Conservation (phyloP, 1,284 basidiomycete genomes). For the Violaceomyces palustris region DNA sequence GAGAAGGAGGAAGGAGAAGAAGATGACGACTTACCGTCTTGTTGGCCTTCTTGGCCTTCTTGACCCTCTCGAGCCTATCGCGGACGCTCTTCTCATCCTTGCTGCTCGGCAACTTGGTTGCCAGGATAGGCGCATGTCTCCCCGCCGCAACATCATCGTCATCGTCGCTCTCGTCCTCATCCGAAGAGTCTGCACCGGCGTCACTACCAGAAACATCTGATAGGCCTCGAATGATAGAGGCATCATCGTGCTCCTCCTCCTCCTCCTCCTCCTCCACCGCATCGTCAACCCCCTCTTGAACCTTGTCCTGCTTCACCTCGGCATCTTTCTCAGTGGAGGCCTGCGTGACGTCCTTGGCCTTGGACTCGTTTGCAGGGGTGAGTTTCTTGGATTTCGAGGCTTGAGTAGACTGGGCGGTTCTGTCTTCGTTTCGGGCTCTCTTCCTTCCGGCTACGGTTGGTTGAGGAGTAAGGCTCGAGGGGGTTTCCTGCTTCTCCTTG, state of each 20-base stretch:
- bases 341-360: too few relatives aligned
- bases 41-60: slow-evolving; percentile 13
- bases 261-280: slow-evolving; percentile 9
- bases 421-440: too few relatives aligned
- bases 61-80: slow-evolving; percentile 37
- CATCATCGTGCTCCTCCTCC: slow-evolving; percentile 10
- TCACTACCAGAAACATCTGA: too few relatives aligned
- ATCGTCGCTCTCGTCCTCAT: slow-evolving; percentile 44
- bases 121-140: slow-evolving; percentile 11
- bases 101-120: slow-evolving; percentile 41
- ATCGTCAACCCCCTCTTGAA: background rate
- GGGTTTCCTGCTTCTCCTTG: too few relatives aligned
- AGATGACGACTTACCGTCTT: slow-evolving; percentile 1
- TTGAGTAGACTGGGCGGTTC: slow-evolving; percentile 1
- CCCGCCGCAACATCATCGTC: slow-evolving; percentile 29
- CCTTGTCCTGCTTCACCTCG: background rate
- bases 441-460: background rate
- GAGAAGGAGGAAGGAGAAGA: too few relatives aligned
- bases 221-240: too few relatives aligned
- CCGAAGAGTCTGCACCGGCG: slow-evolving; percentile 28
- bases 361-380: too few relatives aligned
- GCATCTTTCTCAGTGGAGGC: background rate
- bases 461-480: too few relatives aligned
- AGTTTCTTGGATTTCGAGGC: background rate
- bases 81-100: slow-evolving; percentile 44